Conservation (phyloP, 2,329 filamentous ascomycete species). For the Xylariaceae sp. region DNA sequence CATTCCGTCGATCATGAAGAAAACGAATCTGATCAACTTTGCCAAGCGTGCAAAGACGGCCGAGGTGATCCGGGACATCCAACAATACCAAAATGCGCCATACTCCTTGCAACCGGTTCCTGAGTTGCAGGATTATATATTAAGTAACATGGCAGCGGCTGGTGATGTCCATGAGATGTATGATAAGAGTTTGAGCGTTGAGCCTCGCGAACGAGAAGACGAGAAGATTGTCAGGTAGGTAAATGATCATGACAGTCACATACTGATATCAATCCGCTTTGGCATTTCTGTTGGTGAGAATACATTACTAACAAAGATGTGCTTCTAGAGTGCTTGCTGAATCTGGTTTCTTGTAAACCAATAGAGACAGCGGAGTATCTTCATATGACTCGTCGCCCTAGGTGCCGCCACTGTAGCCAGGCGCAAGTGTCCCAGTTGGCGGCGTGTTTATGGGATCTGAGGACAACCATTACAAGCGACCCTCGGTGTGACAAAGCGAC, state of each 20-base stretch:
- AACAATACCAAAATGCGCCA: conserved; percentile 97
- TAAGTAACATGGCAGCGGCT: conserved; percentile 92
- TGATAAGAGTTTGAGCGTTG: conserved; percentile 87
- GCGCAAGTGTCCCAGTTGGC: neutral
- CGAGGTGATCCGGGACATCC: conserved; percentile 96
- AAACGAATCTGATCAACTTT: conserved; percentile 96
- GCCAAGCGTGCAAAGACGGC: conserved; percentile 97
- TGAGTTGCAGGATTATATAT: conserved; percentile 93
- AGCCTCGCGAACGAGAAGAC: conserved; percentile 93
- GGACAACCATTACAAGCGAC: neutral
- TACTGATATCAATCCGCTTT: conserved; percentile 1
- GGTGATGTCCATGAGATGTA: conserved; percentile 99
- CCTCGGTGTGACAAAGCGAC: too few relatives aligned
- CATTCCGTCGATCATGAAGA: conserved; percentile 93
- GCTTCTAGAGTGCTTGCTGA: conserved; percentile 51
- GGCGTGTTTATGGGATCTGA: neutral
- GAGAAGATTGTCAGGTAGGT: conserved; percentile 98
- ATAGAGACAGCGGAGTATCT: conserved; percentile 5
- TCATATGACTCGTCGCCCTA: neutral
- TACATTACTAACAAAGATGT: conserved; percentile 22
- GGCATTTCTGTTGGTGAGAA: conserved; percentile 6
- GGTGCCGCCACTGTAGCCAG: conserved; percentile 1
- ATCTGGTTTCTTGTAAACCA: conserved; percentile 53
- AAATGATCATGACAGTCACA: conserved; percentile 1
- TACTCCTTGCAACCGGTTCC: conserved; percentile 84